A percentile compares a stretch with the other conserved stretches of the same genome.
Evolutionary conservation across 108 stramenopile species (phyloP).

Genomic region (Pseudonitzschia multistriata): DNA sequence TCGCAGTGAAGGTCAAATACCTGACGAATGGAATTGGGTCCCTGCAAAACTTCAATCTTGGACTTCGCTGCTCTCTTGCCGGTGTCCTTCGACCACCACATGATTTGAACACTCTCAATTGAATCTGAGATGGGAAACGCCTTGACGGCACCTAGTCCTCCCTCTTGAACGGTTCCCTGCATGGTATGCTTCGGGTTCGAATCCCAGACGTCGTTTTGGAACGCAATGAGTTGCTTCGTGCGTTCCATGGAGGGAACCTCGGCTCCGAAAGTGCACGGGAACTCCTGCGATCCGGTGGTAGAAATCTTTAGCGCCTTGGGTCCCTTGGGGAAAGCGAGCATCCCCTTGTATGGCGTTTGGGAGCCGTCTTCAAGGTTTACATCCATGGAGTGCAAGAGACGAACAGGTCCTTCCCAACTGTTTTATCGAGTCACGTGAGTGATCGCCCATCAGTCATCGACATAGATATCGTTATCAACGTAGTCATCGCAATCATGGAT

Average conservation of each 20-base stretch:
- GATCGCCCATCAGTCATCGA: too few relatives aligned
- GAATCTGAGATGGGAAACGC: constrained; percentile 58
- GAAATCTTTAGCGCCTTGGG: constrained; percentile 54
- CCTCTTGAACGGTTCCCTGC: constrained; percentile 37
- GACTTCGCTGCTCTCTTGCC: constrained; percentile 73
- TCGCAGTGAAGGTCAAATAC: constrained; percentile 61
- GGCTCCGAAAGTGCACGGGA: constrained; percentile 60
- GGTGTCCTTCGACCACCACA: constrained; percentile 62
- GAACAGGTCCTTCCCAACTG: constrained; percentile 66
- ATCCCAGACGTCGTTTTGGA: constrained; percentile 59
- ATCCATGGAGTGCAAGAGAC: constrained; percentile 60
- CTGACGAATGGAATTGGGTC: constrained; percentile 73
- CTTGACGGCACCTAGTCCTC: constrained; percentile 52
- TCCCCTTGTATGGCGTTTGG: constrained; percentile 57
- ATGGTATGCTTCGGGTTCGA: constrained; percentile 49
- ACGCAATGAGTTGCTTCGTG: constrained; percentile 46
- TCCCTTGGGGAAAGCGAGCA: constrained; percentile 67
- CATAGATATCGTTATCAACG: too few relatives aligned
- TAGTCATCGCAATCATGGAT: too few relatives aligned
- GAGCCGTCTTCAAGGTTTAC: constrained; percentile 63
- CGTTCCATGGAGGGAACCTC: constrained; percentile 57
- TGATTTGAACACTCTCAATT: constrained; percentile 59
- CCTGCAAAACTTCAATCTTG: constrained; percentile 60
- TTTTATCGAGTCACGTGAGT: too few relatives aligned
- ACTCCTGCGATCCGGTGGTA: constrained; percentile 51